These are phyloP conservation scores for Amaranthus palmeri DNA, from an alignment of 148 eudicot species.

Conservation along the genomic window DNA sequence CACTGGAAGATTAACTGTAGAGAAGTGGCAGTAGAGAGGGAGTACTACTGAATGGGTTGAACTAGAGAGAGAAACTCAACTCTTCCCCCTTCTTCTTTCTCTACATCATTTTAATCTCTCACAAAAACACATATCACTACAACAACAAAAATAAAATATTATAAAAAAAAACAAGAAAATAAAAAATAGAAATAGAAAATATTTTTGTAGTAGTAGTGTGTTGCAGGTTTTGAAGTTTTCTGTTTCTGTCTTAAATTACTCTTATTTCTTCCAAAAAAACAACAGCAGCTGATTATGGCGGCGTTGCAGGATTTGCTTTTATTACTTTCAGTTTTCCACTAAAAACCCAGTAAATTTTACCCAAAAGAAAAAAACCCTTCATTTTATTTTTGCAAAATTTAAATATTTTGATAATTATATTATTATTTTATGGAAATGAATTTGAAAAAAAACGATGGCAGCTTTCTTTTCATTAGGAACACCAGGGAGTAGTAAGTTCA, in stretches of 20 bases:
- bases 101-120: too few species aligned
- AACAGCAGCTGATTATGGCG: constrained; percentile 55
- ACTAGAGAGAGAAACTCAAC: neutral
- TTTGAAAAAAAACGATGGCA: constrained; percentile 39
- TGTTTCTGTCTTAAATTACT: constrained; percentile 8
- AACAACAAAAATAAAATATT: neutral
- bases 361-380: constrained; percentile 8
- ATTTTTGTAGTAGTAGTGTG: neutral
- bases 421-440: constrained; percentile 7
- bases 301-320: constrained; percentile 82
- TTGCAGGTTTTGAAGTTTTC: neutral
- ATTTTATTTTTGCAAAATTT: neutral
- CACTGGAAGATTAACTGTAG: constrained; percentile 22
- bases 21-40: constrained; percentile 12
- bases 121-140: too few species aligned
- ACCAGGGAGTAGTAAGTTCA: constrained; percentile 25
- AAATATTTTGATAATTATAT: neutral
- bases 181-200: neutral
- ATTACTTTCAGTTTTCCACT: constrained; percentile 31
- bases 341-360: neutral
- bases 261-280: neutral
- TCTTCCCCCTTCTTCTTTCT: too few species aligned
- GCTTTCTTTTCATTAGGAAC: constrained; percentile 65
- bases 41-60: neutral
- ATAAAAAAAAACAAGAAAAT: constrained; percentile 1